A percentile compares a stretch with the other conserved stretches of the same genome.
Conservation (phyloP, 2,329 filamentous ascomycete genomes). For the Colletotrichum aenigma region DNA sequence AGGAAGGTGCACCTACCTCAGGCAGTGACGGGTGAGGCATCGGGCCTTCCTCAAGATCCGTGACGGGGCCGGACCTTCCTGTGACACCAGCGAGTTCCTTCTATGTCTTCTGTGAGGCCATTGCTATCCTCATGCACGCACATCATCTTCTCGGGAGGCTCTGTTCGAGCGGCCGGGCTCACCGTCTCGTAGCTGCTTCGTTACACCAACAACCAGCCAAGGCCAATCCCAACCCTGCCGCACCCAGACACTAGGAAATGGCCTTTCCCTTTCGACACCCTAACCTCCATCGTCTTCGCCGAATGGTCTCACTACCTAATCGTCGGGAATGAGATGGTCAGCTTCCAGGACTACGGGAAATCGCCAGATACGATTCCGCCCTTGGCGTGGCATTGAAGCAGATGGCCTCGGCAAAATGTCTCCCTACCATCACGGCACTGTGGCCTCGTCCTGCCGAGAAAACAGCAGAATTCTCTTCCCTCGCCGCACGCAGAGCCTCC, state of each 20-base stretch:
- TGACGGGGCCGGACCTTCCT: not conserved
- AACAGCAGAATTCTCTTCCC: not conserved
- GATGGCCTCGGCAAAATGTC: not conserved
- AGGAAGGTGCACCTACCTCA: not conserved
- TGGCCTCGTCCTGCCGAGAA: not conserved
- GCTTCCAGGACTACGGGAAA: not conserved
- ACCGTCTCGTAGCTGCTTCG: not conserved
- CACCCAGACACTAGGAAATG: not conserved
- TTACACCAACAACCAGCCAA: not conserved
- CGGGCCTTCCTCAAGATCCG: not conserved
- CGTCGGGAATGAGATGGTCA: not conserved
- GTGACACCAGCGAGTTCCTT: not conserved
- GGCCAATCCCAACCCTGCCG: not conserved
- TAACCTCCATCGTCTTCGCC: not conserved
- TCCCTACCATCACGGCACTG: conserved; percentile 8
- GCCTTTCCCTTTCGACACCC: not conserved
- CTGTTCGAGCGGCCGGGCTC: not conserved
- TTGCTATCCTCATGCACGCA: not conserved
- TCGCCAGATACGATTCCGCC: not conserved
- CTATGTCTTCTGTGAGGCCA: not conserved
- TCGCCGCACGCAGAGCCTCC: not conserved
- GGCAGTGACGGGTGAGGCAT: not conserved
- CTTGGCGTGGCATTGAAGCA: not conserved
- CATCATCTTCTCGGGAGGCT: not conserved
- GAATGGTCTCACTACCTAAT: not conserved